Evolutionary conservation across 1,284 basidiomycete species (phyloP), one percentile per base, ranked within the genome.

Genomic region (Sporisorium exsertum): DNA sequence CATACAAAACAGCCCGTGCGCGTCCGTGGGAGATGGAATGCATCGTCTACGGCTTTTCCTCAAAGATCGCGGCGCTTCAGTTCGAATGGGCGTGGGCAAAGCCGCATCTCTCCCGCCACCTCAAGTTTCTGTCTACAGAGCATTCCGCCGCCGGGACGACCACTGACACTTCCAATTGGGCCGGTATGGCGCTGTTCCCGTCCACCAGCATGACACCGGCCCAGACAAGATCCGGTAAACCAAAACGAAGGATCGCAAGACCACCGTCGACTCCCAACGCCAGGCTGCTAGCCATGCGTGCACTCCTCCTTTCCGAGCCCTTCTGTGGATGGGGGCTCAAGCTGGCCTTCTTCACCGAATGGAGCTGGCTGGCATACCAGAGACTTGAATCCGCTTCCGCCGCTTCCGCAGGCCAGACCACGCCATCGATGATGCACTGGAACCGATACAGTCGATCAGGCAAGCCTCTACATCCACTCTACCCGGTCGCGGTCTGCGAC

Each of bases 41-140:
- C 89, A 91, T 95, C 58, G 92, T 95, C 0, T 89, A 93, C 81
- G 93, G 93, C 6, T 95, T 96, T 82, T 93, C 93, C 0, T 94
- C 92, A 64, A 92, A 91, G 83, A 88, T 94, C 24, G 90, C 92
- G 0, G 94, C 94, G 0, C 87, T 95, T 3, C 72, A 94, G 86
- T 95, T 94, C 81, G 94, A 95, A 87, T 95, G 93, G 93, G 93
- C 93, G 18, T 95, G 94, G 94, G 93, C 94, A 82, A 91, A 94
- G 65, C 89, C 89, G 9, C 85, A 88, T 59, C 67, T 87, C 0
- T 88, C 88, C 0, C 81, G 89, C 2, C 87, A 88, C 72, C 79
- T 89, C 22, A 80, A 59, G 51, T 66, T 64, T 64, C 70, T 58
- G 55, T 76, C 58, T 64, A 67, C 49, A 0, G 67, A 69, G 46